These are phyloP conservation scores for Amanita muscaria DNA, from an alignment of 768 basidiomycete genomes.

Conservation along the genomic window DNA sequence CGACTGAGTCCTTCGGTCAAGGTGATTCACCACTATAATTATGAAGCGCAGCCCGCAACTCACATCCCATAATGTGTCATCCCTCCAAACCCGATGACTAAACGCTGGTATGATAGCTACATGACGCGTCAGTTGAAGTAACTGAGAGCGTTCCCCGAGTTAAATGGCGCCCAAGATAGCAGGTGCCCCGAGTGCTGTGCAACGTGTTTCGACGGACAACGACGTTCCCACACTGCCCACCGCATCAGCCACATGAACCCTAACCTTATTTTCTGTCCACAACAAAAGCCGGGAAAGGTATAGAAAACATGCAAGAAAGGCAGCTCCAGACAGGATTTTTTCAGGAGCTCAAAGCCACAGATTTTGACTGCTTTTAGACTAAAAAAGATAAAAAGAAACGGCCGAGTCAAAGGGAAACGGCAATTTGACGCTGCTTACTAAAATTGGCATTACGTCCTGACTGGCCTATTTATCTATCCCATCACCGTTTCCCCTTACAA, in stretches of 20 bases:
- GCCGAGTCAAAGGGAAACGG: neutral
- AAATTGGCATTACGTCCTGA: constrained; percentile 27
- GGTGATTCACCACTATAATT: too few species aligned
- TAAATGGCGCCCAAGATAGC: neutral
- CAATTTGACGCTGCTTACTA: constrained; percentile 5
- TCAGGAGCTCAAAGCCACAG: too few species aligned
- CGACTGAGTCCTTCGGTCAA: too few species aligned
- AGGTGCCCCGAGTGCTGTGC: constrained; percentile 4
- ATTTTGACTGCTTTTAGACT: too few species aligned
- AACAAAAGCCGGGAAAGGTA: neutral
- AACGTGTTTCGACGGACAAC: constrained; percentile 8
- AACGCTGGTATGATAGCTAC: too few species aligned
- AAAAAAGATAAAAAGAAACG: neutral
- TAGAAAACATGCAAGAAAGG: neutral
- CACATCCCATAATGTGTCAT: too few species aligned
- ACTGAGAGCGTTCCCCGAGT: constrained; percentile 4
- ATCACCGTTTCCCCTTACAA: constrained; percentile 26
- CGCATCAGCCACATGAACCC: constrained; percentile 7
- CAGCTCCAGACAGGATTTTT: too few species aligned
- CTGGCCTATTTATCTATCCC: constrained; percentile 37
- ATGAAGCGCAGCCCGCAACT: too few species aligned
- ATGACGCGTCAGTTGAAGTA: too few species aligned
- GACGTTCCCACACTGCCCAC: constrained; percentile 6
- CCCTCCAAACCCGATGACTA: too few species aligned
- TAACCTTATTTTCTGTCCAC: constrained; percentile 4